phyloP scores from a whole-genome alignment of 257 asterid genomes.

The Verbena officinalis region DNA sequence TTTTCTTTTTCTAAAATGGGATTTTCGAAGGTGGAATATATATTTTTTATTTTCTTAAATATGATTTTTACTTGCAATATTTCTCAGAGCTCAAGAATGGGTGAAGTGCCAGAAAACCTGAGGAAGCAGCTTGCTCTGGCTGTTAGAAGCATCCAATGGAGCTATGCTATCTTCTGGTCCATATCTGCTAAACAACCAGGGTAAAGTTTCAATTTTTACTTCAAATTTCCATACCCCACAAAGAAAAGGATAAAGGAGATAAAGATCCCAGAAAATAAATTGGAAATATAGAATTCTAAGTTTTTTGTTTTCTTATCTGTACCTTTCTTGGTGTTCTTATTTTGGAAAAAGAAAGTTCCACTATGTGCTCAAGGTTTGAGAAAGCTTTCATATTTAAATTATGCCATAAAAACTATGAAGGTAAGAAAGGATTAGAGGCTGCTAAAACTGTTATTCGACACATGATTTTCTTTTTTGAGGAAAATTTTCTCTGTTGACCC shows the following conservation, averaged over 20 bases:
- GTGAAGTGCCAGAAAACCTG: conserved; percentile 45
- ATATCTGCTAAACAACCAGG: conserved; percentile 60
- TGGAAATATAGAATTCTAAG: not conserved
- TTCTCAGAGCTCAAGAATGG: conserved; percentile 42
- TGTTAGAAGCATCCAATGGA: conserved; percentile 78
- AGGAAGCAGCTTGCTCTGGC: conserved; percentile 77
- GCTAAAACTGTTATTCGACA: not conserved
- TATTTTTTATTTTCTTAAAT: no score
- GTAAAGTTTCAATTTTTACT: conserved; percentile 40
- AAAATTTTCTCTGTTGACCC: conserved; percentile 5
- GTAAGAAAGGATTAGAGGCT: not conserved
- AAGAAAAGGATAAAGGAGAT: not conserved
- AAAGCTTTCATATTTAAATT: not conserved
- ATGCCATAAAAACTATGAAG: conserved; percentile 8
- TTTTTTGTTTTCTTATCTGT: conserved; percentile 1
- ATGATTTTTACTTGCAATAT: not conserved
- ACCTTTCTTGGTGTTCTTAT: not conserved
- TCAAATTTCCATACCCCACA: not conserved
- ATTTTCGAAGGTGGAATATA: no score
- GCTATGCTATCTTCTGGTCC: conserved; percentile 91
- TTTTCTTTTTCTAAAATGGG: not conserved
- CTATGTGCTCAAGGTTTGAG: not conserved
- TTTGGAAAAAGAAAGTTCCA: not conserved
- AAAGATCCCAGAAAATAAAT: not conserved
- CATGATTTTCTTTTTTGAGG: not conserved